phyloP scores from a whole-genome alignment of 2,329 filamentous ascomycete species.

The Claviceps citrina region DNA sequence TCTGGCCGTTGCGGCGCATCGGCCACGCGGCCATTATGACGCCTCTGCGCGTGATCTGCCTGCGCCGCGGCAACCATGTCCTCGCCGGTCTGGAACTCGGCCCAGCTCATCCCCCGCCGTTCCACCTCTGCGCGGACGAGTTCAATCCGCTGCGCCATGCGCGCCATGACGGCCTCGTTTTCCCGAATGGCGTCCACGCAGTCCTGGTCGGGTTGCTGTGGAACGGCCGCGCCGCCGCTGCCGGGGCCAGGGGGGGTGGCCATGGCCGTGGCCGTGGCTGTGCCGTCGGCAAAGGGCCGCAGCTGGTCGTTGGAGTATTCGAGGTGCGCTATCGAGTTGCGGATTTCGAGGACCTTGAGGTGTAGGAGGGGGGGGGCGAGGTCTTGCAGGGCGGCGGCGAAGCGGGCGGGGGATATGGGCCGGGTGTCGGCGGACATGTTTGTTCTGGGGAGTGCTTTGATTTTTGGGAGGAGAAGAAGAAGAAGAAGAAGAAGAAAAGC shows the following conservation, averaged over 20 bases:
- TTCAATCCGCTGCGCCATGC: slow-evolving; percentile 51
- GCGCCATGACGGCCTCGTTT: slow-evolving; percentile 51
- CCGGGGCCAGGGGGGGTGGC: no score
- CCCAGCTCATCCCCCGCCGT: slow-evolving; percentile 38
- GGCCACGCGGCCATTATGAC: slow-evolving; percentile 3
- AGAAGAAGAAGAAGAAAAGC: background rate
- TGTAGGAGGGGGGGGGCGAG: slow-evolving; percentile 53
- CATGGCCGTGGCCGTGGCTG: slow-evolving; percentile 12
- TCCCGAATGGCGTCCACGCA: slow-evolving; percentile 61
- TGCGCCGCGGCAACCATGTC: slow-evolving; percentile 23
- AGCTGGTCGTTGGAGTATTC: slow-evolving; percentile 61
- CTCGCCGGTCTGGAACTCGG: slow-evolving; percentile 36
- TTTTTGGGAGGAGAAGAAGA: no score
- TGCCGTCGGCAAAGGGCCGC: slow-evolving; percentile 46
- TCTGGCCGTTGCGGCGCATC: background rate
- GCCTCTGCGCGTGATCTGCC: background rate
- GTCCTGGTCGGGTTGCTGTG: slow-evolving; percentile 45
- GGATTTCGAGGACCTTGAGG: slow-evolving; percentile 60
- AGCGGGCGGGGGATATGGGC: slow-evolving; percentile 47
- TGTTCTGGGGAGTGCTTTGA: background rate
- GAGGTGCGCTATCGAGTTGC: slow-evolving; percentile 60
- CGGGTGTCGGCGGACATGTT: slow-evolving; percentile 46
- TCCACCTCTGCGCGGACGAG: slow-evolving; percentile 52
- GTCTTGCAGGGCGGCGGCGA: slow-evolving; percentile 50
- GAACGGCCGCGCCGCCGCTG: no score